phyloP scores from a whole-genome alignment of 345 rosid species.

The Sisymbrium irio region DNA sequence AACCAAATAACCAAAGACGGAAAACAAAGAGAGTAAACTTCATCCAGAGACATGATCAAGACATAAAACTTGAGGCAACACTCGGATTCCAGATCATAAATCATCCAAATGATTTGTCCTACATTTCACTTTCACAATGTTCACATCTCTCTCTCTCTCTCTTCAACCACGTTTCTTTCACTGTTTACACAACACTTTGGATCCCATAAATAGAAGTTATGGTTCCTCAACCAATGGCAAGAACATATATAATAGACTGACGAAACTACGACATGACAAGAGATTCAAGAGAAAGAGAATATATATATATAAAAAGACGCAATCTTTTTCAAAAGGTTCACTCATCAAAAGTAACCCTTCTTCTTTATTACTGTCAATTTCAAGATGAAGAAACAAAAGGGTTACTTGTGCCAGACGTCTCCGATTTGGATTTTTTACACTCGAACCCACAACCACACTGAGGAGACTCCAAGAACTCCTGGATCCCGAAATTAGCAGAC shows the following conservation, averaged over 20 bases:
- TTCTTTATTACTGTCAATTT: conserved; percentile 1
- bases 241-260: neutral
- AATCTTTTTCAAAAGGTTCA: neutral
- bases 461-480: conserved; percentile 80
- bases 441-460: conserved; percentile 94
- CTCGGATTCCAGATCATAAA: neutral
- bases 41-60: neutral
- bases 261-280: neutral
- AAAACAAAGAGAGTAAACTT: neutral
- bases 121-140: neutral
- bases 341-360: neutral
- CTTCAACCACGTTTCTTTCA: neutral
- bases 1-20: neutral
- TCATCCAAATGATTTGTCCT: neutral
- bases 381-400: conserved; percentile 57
- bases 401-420: conserved; percentile 37
- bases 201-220: neutral
- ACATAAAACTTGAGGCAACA: neutral
- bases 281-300: neutral
- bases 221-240: conserved; percentile 9
- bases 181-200: too few relatives aligned
- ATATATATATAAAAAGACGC: too few relatives aligned
- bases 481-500: conserved; percentile 68
- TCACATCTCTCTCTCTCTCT: neutral
- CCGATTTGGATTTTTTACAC: conserved; percentile 44